Evolutionary conservation across 352 stramenopile genomes (phyloP), one percentile per base, ranked within the genome.

Genomic region (Phytophthora sp.): DNA sequence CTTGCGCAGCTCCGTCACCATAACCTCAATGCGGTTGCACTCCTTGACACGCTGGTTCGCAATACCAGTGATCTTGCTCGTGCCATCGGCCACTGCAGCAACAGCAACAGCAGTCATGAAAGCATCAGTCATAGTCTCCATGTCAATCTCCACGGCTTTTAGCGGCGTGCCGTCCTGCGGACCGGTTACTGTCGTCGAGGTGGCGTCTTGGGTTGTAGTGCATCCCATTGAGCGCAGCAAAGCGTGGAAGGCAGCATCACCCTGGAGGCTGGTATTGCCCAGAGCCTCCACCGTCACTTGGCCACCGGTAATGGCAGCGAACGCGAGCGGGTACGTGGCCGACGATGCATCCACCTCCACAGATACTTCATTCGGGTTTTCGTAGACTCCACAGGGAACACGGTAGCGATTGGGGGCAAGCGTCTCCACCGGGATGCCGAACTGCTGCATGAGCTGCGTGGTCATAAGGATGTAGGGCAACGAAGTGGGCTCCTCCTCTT

Each of bases 41-140:
- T 99, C 96, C 80, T 99, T 99, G 20, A 99, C 89, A 41, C 97
- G 89, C 91, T 98, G 98, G 65, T 98, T 99, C n/a, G 97, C 97
- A 41, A 99, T 98, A 66, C 98, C 98, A 33, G 94, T 93, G 83
- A 99, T 99, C 7, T 92, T 97, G 7, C 96, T 99, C 18, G 91
- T 97, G 57, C 97, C 97, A 27, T 98, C 85, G 0, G 95, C 96
- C 66, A 99, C 98, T 2, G 98, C 83, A 6, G 94, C 96, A 24
- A 98, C 89, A 15, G 97, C 95, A 4, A 97, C 96, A 13, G 98
- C 84, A 26, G 96, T 99, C 97, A 99, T 99, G 57, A 98, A 98
- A 47, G 96, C 96, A 80, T 99, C 97, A 7, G 97, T 98, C 80
- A 99, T 99, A 6, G 96, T 96, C 50, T 96, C 90, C 88, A 98